A percentile compares a stretch with the other conserved stretches of the same genome.
These are phyloP conservation scores for Thalassiosira sp. DNA, from an alignment of 352 stramenopile genomes.

Conservation along the genomic window DNA sequence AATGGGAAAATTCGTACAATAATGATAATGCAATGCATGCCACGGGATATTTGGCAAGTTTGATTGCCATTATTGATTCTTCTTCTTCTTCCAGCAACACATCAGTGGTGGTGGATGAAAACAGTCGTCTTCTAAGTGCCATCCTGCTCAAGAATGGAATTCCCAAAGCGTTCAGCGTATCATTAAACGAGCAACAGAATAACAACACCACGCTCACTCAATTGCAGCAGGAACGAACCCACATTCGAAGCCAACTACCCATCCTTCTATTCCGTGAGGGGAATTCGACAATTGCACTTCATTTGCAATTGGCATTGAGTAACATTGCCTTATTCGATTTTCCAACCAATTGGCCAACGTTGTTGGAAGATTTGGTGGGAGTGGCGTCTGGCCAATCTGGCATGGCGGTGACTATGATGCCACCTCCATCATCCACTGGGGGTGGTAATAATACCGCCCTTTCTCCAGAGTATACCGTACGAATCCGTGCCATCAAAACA, in stretches of 20 bases:
- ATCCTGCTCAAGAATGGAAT: constrained; percentile 46
- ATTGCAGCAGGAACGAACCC: background rate
- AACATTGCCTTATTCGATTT: constrained; percentile 37
- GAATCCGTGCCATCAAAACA: constrained; percentile 12
- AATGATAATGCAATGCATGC: background rate
- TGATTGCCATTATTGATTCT: constrained; percentile 7
- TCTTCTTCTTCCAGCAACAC: too few relatives aligned
- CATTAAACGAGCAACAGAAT: background rate
- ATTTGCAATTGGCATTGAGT: constrained; percentile 33
- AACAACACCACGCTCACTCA: background rate
- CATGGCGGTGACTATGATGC: background rate
- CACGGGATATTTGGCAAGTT: constrained; percentile 3
- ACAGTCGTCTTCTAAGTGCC: constrained; percentile 4
- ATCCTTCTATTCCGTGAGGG: constrained; percentile 14
- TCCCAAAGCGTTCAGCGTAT: constrained; percentile 13
- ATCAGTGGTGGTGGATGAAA: constrained; percentile 5
- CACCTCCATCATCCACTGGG: background rate
- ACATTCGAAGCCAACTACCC: constrained; percentile 13
- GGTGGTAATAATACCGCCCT: too few relatives aligned
- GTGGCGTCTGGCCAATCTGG: constrained; percentile 1
- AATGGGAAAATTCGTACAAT: constrained; percentile 12
- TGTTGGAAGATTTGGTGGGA: constrained; percentile 31
- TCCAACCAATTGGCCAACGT: constrained; percentile 26
- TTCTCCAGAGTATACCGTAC: too few relatives aligned
- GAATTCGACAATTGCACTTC: constrained; percentile 6